Base-by-base conservation (phyloP, 2,329 filamentous ascomycete species). In the Karstenula rhodostoma region DNA sequence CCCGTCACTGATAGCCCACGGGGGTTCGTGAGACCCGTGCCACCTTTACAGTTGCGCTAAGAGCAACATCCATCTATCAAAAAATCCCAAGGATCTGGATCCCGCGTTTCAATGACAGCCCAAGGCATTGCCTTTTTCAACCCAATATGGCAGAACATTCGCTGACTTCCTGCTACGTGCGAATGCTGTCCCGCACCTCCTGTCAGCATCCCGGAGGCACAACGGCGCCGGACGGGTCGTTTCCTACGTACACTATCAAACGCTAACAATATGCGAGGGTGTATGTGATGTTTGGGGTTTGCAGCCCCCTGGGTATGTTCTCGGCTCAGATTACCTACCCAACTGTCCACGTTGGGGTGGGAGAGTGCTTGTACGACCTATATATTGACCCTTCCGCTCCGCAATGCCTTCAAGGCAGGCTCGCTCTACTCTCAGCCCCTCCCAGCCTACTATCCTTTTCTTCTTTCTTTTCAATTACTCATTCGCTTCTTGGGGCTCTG, bases 401-500 rank as follows among this genome's bases (percentile, higher is more conserved):
- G 59, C 63, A 64, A 54, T 50, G 61, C 53, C 23, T 57, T 44
- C 35, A 63, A 53, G 61, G 19, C 48, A 59, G 52, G 46, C 43
- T 57, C 59, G 62, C 53, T 19, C 49, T 47, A 19, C 42, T 22
- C 3, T n/a, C 29, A 44, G 60, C 35, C 32, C 47, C 51, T 60
- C 51, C 52, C 29, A 60, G 43, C 22, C n/a, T 52, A 55, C 56
- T 60, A 53, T 42, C 47, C 43, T 48, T 64, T 56, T 49, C 46
- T 25, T 60, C 60, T 46, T 64, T 64, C 61, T 56, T 58, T 63
- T 64, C 56, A 8, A 22, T 23, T 19, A 43, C 57, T 46, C 59
- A 52, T 68, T 70, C 63, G 35, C 63, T 73, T 69, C 64, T 68
- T 57, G 37, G 60, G 47, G 74, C 73, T 74, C 74, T 64, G 73